phyloP scores from a whole-genome alignment of 2,329 filamentous ascomycete genomes.

The Trichoderma simmonsii region DNA sequence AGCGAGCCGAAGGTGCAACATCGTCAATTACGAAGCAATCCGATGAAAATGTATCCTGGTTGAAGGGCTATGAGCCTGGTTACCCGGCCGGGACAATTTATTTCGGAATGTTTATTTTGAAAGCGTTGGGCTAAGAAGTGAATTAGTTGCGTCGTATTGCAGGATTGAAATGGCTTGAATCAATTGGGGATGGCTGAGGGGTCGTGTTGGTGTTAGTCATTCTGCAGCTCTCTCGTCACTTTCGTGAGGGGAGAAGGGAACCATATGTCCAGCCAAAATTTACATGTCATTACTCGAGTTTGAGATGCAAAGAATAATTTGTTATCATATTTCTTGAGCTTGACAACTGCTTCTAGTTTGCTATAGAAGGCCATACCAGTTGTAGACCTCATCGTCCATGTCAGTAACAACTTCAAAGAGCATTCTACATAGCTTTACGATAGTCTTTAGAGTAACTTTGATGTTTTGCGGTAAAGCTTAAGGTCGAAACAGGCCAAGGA shows the following conservation, averaged over 20 bases:
- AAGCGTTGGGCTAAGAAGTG: not conserved
- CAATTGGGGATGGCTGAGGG: not conserved
- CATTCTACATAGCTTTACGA: not conserved
- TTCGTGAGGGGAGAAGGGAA: not conserved
- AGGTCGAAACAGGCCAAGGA: not conserved
- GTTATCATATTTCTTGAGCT: not conserved
- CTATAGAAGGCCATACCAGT: not conserved
- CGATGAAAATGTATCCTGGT: not conserved
- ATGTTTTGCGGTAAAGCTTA: not conserved
- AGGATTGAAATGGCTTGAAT: not conserved
- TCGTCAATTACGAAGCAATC: not conserved
- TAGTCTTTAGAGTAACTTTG: not conserved
- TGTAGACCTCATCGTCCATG: not conserved
- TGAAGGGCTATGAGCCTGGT: not conserved
- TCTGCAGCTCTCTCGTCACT: not conserved
- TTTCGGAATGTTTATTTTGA: not conserved
- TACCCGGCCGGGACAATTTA: not conserved
- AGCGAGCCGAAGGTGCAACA: not conserved
- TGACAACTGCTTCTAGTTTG: not conserved
- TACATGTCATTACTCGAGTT: not conserved
- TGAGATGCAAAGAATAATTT: not conserved
- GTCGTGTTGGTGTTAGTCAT: not conserved
- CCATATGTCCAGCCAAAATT: not conserved
- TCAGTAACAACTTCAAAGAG: not conserved
- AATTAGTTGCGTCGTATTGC: not conserved